These are phyloP conservation scores for Elaeagnus macrophylla DNA, from an alignment of 306 rosid species.

Conservation along the genomic window DNA sequence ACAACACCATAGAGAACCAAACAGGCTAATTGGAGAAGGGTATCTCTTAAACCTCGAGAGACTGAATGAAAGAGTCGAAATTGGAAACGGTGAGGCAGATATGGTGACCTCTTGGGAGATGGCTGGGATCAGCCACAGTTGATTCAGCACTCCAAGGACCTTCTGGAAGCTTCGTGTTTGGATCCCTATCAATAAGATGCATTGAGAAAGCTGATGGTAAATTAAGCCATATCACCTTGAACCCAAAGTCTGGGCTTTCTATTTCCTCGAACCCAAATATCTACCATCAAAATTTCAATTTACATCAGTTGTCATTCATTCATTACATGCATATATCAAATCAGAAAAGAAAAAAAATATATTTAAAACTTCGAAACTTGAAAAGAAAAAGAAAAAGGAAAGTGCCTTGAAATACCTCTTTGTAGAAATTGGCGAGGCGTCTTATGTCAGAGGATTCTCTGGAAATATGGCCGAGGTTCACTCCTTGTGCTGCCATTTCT, in stretches of 20 bases:
- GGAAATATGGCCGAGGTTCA: constrained; percentile 51
- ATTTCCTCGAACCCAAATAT: constrained; percentile 67
- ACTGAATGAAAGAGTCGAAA: constrained; percentile 37
- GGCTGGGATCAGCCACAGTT: constrained; percentile 53
- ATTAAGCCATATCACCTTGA: constrained; percentile 63
- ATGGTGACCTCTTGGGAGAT: constrained; percentile 82
- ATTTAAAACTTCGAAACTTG: not conserved
- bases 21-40: not conserved
- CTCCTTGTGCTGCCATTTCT: constrained; percentile 36
- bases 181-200: constrained; percentile 66
- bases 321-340: too few relatives aligned
- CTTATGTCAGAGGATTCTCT: constrained; percentile 57
- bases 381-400: not conserved
- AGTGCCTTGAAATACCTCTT: constrained; percentile 31
- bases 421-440: constrained; percentile 73
- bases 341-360: not conserved
- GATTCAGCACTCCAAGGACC: constrained; percentile 68
- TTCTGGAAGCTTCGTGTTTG: constrained; percentile 57
- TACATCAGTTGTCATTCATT: not conserved
- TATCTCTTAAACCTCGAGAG: constrained; percentile 42
- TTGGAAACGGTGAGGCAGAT: constrained; percentile 73
- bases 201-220: constrained; percentile 37
- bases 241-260: constrained; percentile 51
- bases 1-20: not conserved
- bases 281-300: constrained; percentile 17